Percentiles rank a stretch among this genome's conserved stretches.
These are phyloP conservation scores for Neonectria magnoliae DNA, from an alignment of 2,329 filamentous ascomycete genomes.

Conservation along the genomic window DNA sequence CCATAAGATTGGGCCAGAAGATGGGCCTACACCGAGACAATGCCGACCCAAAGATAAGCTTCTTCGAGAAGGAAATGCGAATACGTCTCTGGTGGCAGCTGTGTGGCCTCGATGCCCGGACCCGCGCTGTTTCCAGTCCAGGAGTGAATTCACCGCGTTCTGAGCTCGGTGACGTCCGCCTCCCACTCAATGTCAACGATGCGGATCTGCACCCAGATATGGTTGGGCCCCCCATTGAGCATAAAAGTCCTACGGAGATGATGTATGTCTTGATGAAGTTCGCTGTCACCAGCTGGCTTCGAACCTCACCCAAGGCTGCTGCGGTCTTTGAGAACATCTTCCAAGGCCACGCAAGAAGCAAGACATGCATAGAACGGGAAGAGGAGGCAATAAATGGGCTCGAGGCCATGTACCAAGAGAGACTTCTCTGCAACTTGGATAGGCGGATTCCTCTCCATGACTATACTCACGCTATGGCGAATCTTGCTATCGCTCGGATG, in stretches of 20 bases:
- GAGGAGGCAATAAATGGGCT: conserved; percentile 43
- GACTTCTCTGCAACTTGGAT: conserved; percentile 38
- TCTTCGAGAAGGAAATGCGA: conserved; percentile 44
- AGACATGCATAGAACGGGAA: conserved; percentile 19
- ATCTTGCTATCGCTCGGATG: conserved; percentile 41
- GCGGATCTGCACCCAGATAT: conserved; percentile 61
- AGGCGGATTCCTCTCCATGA: conserved; percentile 43
- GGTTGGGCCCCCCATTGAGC: conserved; percentile 55
- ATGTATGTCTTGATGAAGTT: conserved; percentile 50
- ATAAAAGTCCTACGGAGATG: conserved; percentile 66
- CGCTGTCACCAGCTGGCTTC: conserved; percentile 42
- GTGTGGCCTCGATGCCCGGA: conserved; percentile 31
- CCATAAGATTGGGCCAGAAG: conserved; percentile 39
- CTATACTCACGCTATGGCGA: conserved; percentile 34
- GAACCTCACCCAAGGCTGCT: conserved; percentile 33
- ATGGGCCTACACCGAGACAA: conserved; percentile 38
- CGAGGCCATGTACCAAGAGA: conserved; percentile 37
- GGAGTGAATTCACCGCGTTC: conserved; percentile 10
- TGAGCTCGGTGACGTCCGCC: conserved; percentile 35
- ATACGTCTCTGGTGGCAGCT: conserved; percentile 44
- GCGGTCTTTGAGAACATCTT: conserved; percentile 32
- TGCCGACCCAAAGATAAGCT: conserved; percentile 20
- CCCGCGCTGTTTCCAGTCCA: conserved; percentile 4
- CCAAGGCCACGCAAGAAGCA: conserved; percentile 11
- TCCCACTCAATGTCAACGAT: conserved; percentile 68